Evolutionary conservation across 176 grass and related monocot genomes (phyloP), one percentile per base, ranked within the genome.

Genomic region (Aechmea fasciata): DNA sequence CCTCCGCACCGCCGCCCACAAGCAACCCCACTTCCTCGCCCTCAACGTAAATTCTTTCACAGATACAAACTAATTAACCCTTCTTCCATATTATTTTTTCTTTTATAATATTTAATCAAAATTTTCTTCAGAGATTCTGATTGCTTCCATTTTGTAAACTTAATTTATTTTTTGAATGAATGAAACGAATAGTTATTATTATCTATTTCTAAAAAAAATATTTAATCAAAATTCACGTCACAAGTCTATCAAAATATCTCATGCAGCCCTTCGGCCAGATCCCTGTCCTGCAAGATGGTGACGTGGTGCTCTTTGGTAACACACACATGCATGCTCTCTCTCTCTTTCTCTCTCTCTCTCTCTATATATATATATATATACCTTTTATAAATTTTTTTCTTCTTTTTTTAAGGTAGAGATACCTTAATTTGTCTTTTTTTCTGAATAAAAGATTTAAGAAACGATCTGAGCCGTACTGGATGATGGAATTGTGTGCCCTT

Each of bases 221-320:
- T 54, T 50, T 54, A 20, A 13, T 18, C 3, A 14, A 52, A 13
- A 3, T 3, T 13, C 26, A 3, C 3, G 14, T 17, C 47, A 2
- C 2, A 1, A 26, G 10, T 13, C 11, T 9, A 10, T 17, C 11
- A 33, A 20, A 23, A 11, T 10, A 11, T 85, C 0, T 63, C 5
- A 6, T 73, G 84, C 83, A 96, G 92, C 92, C 92, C 22, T 96
- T 96, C 2, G 92, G 88, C 65, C 83, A 96, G 83, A 85, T 96
- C 75, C 92, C 92, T 0, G 88, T 50, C 23, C 69, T 96, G 28
- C 70, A 89, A 67, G 92, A 96, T n/a, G 92, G 76, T 0, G 88
- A 89, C 2, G 70, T 83, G 24, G 77, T 84, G 8, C 47, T 96
- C 49, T 92, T 81, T 61, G 92, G 92, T 92, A 65, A 80, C 12